Evolutionary conservation across 192 early-diverging fungal genomes (phyloP).

Genomic region (Allomyces javanicus): DNA sequence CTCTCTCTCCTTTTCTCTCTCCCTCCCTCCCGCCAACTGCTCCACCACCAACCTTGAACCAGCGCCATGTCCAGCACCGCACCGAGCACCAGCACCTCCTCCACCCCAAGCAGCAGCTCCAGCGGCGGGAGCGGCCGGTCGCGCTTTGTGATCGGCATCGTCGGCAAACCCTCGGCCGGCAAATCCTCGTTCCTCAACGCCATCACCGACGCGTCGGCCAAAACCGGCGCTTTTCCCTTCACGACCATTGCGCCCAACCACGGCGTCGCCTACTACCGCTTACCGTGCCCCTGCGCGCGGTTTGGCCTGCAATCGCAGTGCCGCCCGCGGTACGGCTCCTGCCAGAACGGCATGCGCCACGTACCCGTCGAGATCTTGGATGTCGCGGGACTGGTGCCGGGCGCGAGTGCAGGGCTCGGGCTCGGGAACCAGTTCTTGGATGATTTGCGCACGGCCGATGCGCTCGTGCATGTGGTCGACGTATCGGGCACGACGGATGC

Average conservation of each 20-base stretch:
- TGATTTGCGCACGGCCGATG: slow-evolving; percentile 55
- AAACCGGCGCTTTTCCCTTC: slow-evolving; percentile 70
- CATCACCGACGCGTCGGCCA: slow-evolving; percentile 59
- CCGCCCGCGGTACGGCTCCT: slow-evolving; percentile 53
- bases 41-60: no score
- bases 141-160: slow-evolving; percentile 35
- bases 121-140: no score
- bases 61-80: no score
- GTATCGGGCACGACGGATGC: slow-evolving; percentile 65
- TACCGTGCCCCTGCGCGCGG: slow-evolving; percentile 47
- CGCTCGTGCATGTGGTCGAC: slow-evolving; percentile 68
- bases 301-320: slow-evolving; percentile 31
- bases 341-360: slow-evolving; percentile 36
- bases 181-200: slow-evolving; percentile 68
- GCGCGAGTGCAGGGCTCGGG: slow-evolving; percentile 50
- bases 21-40: no score
- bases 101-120: no score
- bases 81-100: no score
- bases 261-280: slow-evolving; percentile 51
- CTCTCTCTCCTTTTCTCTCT: no score
- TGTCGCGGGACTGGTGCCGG: slow-evolving; percentile 67
- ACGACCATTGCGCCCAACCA: slow-evolving; percentile 72
- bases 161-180: slow-evolving; percentile 60
- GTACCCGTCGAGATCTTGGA: slow-evolving; percentile 58
- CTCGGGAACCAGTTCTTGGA: slow-evolving; percentile 67